phyloP scores from a whole-genome alignment of 192 early-diverging fungal species.

The Coemansia sp. region DNA sequence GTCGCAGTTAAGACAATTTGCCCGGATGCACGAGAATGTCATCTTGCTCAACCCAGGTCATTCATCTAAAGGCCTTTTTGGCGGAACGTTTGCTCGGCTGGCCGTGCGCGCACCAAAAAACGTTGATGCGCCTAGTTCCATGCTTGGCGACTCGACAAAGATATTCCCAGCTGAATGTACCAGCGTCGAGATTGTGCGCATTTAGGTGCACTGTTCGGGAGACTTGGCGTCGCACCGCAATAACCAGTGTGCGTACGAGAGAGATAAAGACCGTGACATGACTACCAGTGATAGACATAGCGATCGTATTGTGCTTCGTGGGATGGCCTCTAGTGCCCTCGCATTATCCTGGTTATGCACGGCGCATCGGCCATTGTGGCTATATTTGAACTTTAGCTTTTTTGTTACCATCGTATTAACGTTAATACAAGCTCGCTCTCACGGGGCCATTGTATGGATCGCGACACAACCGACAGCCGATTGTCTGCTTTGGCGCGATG shows the following conservation, averaged over 20 bases:
- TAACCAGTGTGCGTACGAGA: too few relatives aligned
- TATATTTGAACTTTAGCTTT: not conserved
- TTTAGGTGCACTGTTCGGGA: conserved; percentile 6
- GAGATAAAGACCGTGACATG: too few relatives aligned
- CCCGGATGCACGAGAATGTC: conserved; percentile 69
- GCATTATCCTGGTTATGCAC: too few relatives aligned
- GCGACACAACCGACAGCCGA: not conserved
- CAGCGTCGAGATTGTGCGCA: conserved; percentile 42
- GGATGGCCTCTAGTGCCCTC: not conserved
- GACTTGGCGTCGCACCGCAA: not conserved
- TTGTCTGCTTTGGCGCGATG: not conserved
- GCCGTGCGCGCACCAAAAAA: conserved; percentile 61
- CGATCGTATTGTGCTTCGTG: conserved; percentile 7
- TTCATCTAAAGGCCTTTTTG: conserved; percentile 63
- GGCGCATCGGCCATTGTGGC: not conserved
- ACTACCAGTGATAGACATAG: not conserved
- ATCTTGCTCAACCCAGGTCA: conserved; percentile 85
- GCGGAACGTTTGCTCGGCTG: conserved; percentile 82
- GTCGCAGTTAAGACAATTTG: conserved; percentile 71
- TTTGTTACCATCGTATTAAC: not conserved
- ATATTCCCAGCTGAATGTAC: conserved; percentile 29
- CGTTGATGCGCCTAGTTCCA: not conserved
- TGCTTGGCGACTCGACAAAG: conserved; percentile 18
- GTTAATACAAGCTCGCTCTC: not conserved
- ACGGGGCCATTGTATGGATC: conserved; percentile 1